These are phyloP conservation scores for Chlorella sorokiniana DNA, from an alignment of 139 green algal genomes.

Conservation along the genomic window DNA sequence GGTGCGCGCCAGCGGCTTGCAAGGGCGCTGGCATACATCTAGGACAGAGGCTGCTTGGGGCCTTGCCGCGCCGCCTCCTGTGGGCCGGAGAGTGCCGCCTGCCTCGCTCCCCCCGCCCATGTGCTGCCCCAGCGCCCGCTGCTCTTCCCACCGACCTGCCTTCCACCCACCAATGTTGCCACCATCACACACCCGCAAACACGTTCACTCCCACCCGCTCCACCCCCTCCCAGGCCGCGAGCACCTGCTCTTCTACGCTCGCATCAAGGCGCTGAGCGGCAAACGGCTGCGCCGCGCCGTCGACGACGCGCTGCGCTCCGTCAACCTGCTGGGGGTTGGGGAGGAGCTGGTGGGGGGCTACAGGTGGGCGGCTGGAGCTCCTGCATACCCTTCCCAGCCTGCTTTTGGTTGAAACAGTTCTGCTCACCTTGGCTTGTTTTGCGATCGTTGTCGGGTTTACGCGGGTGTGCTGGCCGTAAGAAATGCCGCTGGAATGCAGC, in stretches of 20 bases:
- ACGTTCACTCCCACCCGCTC: background rate
- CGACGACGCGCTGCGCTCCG: conserved; percentile 51
- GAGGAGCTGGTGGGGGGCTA: conserved; percentile 35
- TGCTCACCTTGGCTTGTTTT: too few relatives aligned
- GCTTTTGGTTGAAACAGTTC: too few relatives aligned
- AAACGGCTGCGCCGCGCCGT: conserved; percentile 49
- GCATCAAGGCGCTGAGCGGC: conserved; percentile 77
- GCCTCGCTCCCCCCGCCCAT: too few relatives aligned
- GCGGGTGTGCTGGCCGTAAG: too few relatives aligned
- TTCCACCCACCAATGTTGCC: too few relatives aligned
- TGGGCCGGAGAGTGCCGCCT: too few relatives aligned
- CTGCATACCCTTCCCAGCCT: too few relatives aligned
- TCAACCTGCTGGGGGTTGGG: conserved; percentile 60
- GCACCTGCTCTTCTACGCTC: conserved; percentile 92
- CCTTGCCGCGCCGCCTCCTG: too few relatives aligned
- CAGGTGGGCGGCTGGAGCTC: background rate
- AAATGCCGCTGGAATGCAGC: background rate
- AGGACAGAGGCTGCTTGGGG: too few relatives aligned
- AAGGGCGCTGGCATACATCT: background rate
- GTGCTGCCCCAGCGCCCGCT: too few relatives aligned
- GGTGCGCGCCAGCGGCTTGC: conserved; percentile 18
- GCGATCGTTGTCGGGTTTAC: too few relatives aligned
- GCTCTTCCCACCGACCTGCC: too few relatives aligned
- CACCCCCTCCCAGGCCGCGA: conserved; percentile 61
- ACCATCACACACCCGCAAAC: background rate